A percentile compares a stretch with the other conserved stretches of the same genome.
Conservation (phyloP, 2,329 filamentous ascomycete species). For the Penicillium sp. region DNA sequence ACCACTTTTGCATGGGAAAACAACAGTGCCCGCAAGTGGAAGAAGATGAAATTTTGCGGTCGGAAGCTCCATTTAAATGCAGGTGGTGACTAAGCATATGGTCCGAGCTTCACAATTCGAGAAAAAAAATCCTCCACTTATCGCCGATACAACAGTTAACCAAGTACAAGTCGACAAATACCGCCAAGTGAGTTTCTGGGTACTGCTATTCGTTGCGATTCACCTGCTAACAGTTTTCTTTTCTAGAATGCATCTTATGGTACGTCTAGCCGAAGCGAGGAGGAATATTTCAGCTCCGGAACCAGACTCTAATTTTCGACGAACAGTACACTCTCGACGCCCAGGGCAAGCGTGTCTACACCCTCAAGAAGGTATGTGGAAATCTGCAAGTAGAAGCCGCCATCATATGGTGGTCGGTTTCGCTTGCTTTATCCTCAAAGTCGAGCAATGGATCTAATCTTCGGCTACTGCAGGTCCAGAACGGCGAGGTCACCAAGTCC, state of each 20-base stretch:
- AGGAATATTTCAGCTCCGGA: constrained; percentile 7
- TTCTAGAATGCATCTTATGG: constrained; percentile 45
- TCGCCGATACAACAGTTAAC: constrained; percentile 17
- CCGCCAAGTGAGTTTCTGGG: constrained; percentile 30
- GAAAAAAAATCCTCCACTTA: constrained; percentile 30
- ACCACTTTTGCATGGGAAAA: not conserved
- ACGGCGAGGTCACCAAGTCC: constrained; percentile 87
- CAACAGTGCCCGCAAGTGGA: not conserved
- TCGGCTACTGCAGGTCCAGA: constrained; percentile 45
- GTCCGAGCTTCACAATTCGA: constrained; percentile 22
- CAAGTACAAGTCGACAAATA: constrained; percentile 17
- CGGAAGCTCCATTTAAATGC: constrained; percentile 22
- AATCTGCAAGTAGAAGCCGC: not conserved
- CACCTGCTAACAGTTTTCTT: constrained; percentile 10
- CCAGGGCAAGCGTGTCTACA: constrained; percentile 87
- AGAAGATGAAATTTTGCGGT: constrained; percentile 15
- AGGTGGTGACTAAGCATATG: constrained; percentile 22
- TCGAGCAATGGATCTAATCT: constrained; percentile 10
- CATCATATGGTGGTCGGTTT: not conserved
- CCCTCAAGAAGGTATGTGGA: constrained; percentile 71
- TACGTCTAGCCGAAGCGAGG: constrained; percentile 25
- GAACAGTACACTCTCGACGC: constrained; percentile 75
- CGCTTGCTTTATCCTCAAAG: not conserved
- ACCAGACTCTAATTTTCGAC: constrained; percentile 10
- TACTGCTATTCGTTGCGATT: not conserved